Conservation (phyloP, 768 basidiomycete genomes). For the Lepiota venenata region DNA sequence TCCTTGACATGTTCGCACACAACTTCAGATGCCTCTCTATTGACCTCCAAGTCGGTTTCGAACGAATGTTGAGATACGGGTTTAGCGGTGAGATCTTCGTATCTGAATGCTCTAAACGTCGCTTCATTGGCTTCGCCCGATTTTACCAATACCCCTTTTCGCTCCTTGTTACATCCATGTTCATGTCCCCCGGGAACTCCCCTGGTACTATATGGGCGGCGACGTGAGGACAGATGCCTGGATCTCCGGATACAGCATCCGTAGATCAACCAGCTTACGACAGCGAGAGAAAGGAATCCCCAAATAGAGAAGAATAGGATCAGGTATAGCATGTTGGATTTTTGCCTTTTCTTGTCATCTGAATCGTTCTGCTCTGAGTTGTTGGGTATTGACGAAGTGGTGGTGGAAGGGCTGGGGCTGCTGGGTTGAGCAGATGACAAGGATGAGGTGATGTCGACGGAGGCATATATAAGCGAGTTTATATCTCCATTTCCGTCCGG, state of each 20-base stretch:
- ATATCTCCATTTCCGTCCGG: background rate
- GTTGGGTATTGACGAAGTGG: background rate
- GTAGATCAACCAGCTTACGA: slow-evolving; percentile 4
- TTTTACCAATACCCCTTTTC: too few relatives aligned
- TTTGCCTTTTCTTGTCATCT: background rate
- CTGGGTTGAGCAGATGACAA: background rate
- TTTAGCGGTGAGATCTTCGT: background rate
- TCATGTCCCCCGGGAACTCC: too few relatives aligned
- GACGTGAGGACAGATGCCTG: background rate
- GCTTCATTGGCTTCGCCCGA: background rate
- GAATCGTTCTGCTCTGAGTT: background rate
- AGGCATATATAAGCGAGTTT: too few relatives aligned
- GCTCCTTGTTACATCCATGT: too few relatives aligned
- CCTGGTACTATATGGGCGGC: too few relatives aligned
- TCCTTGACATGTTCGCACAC: background rate
- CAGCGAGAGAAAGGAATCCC: background rate
- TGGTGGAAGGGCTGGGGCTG: background rate
- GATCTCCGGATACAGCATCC: slow-evolving; percentile 12
- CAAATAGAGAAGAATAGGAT: slow-evolving; percentile 7
- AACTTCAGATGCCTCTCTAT: background rate
- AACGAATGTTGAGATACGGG: background rate
- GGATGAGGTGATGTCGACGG: background rate
- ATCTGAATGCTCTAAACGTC: background rate
- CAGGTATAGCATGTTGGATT: slow-evolving; percentile 10
- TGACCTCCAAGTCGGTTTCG: background rate